phyloP scores from a whole-genome alignment of 805 yeast genomes.

The Jamesozyma jinghongensis region DNA sequence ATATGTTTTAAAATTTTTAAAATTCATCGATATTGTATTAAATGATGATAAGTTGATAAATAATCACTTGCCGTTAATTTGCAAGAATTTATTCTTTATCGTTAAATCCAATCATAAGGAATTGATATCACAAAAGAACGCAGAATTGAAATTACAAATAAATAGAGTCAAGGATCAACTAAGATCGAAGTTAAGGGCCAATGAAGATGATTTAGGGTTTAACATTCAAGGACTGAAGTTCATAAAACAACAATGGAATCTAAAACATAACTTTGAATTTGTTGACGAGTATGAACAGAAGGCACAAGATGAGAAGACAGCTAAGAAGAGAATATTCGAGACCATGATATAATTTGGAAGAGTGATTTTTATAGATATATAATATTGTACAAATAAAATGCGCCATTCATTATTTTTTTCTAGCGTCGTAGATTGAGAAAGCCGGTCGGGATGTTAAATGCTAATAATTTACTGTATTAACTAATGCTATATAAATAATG shows the following conservation, averaged over 20 bases:
- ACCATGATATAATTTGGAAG: conserved; percentile 31
- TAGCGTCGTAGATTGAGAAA: too few species aligned
- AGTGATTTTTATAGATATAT: too few species aligned
- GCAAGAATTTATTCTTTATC: conserved; percentile 68
- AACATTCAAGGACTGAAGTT: conserved; percentile 77
- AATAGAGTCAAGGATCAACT: conserved; percentile 53
- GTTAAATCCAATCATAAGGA: conserved; percentile 71
- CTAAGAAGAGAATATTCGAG: conserved; percentile 67
- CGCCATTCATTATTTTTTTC: too few species aligned
- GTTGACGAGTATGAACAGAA: conserved; percentile 56
- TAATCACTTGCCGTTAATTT: conserved; percentile 51
- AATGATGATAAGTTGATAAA: conserved; percentile 37
- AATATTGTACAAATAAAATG: too few species aligned
- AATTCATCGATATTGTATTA: conserved; percentile 72
- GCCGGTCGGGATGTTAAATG: too few species aligned
- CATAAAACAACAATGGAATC: conserved; percentile 68
- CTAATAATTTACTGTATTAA: too few species aligned
- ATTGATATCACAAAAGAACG: conserved; percentile 60
- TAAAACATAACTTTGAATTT: conserved; percentile 64
- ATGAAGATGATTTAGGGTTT: conserved; percentile 60
- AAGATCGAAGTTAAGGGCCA: conserved; percentile 44
- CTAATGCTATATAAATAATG: too few species aligned
- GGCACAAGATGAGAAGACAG: conserved; percentile 42
- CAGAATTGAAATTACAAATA: conserved; percentile 52
- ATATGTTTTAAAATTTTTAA: conserved; percentile 59